These are phyloP conservation scores for Lippia alba DNA, from an alignment of 305 asterid genomes.

Conservation along the genomic window DNA sequence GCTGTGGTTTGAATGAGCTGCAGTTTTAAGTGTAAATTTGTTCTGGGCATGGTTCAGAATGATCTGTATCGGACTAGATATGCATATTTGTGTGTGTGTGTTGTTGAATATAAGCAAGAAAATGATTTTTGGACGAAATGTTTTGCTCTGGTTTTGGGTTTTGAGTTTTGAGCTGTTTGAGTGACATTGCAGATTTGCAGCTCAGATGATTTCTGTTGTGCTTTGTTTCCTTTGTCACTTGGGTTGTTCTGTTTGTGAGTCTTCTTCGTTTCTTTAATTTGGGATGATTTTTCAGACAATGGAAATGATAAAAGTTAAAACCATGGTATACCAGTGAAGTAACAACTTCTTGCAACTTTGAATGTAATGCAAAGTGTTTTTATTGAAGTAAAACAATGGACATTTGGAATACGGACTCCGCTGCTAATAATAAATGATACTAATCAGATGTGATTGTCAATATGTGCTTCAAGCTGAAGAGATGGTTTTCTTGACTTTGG, in stretches of 20 bases:
- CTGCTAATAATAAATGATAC: too few relatives aligned
- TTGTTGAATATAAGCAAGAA: not conserved
- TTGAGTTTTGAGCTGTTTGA: too few relatives aligned
- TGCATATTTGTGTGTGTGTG: not conserved
- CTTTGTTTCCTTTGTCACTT: not conserved
- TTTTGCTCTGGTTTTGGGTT: not conserved
- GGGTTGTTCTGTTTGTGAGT: not conserved
- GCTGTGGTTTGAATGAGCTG: not conserved
- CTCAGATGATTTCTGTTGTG: not conserved
- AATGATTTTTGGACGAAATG: not conserved
- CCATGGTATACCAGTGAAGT: not conserved
- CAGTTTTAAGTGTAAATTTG: conserved; percentile 14
- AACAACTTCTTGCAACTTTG: not conserved
- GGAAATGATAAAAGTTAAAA: not conserved
- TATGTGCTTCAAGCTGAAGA: not conserved
- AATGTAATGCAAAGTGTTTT: not conserved
- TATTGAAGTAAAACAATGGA: not conserved
- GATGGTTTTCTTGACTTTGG: not conserved
- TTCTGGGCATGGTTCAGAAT: conserved; percentile 38
- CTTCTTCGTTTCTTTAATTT: not conserved
- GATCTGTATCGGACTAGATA: conserved; percentile 16
- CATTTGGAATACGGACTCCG: not conserved
- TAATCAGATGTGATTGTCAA: not conserved
- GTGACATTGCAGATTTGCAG: not conserved
- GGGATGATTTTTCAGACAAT: conserved; percentile 1